Conservation (phyloP, 2,329 filamentous ascomycete species). For the Eurotiales sp. region DNA sequence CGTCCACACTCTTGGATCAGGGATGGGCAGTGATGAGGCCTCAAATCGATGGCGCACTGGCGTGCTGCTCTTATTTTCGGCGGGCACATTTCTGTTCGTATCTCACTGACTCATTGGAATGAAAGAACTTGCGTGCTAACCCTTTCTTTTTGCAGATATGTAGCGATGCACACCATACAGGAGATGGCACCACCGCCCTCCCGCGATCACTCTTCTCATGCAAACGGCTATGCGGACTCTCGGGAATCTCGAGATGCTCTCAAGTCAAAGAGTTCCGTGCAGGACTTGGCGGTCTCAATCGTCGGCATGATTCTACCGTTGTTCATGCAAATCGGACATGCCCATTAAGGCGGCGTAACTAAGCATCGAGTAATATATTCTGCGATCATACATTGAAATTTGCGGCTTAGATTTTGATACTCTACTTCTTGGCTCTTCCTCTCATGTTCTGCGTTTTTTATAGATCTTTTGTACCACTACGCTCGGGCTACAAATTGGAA, state of each 20-base stretch:
- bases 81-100: slow-evolving; percentile 87
- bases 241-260: slow-evolving; percentile 37
- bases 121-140: slow-evolving; percentile 10
- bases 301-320: slow-evolving; percentile 46
- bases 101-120: background rate
- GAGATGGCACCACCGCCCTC: slow-evolving; percentile 50
- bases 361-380: background rate
- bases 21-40: slow-evolving; percentile 50
- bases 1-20: slow-evolving; percentile 65
- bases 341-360: slow-evolving; percentile 30
- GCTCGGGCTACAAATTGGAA: background rate
- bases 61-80: slow-evolving; percentile 89
- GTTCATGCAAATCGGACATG: slow-evolving; percentile 47
- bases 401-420: background rate
- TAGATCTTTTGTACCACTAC: slow-evolving; percentile 8
- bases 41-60: slow-evolving; percentile 83
- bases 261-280: slow-evolving; percentile 38
- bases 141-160: slow-evolving; percentile 60
- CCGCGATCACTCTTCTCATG: slow-evolving; percentile 27
- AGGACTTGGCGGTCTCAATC: slow-evolving; percentile 44
- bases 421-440: background rate
- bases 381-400: background rate
- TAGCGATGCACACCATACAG: slow-evolving; percentile 98
- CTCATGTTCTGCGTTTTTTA: background rate
- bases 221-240: slow-evolving; percentile 42